A percentile compares a stretch with the other conserved stretches of the same genome.
These are phyloP conservation scores for Botrytis fragariae DNA, from an alignment of 2,329 filamentous ascomycete genomes.

Conservation along the genomic window DNA sequence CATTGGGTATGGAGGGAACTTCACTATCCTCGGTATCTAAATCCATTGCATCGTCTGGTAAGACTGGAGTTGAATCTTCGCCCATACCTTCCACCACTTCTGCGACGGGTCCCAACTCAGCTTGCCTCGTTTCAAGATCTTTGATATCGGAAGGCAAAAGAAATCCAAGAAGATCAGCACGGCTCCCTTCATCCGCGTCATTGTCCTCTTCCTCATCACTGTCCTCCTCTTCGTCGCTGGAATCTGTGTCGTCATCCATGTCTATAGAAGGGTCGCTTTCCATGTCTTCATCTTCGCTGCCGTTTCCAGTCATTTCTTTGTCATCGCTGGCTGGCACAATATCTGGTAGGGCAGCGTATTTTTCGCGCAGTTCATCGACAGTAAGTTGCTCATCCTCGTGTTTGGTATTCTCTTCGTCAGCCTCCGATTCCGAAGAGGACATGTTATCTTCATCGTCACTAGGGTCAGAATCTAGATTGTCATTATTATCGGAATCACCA, in stretches of 20 bases:
- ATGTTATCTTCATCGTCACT: slow-evolving; percentile 54
- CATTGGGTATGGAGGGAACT: slow-evolving; percentile 36
- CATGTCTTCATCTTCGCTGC: slow-evolving; percentile 27
- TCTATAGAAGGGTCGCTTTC: slow-evolving; percentile 34
- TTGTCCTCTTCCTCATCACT: slow-evolving; percentile 49
- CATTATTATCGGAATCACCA: slow-evolving; percentile 38
- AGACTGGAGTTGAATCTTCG: not conserved
- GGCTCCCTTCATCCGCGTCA: slow-evolving; percentile 38
- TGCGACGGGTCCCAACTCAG: slow-evolving; percentile 17
- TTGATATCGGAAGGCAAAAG: slow-evolving; percentile 37
- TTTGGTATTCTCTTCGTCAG: slow-evolving; percentile 46
- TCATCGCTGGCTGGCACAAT: slow-evolving; percentile 36
- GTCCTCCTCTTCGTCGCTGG: slow-evolving; percentile 62
- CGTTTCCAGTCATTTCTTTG: slow-evolving; percentile 33
- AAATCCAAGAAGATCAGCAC: slow-evolving; percentile 41
- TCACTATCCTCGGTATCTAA: slow-evolving; percentile 31
- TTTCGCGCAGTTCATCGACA: slow-evolving; percentile 64
- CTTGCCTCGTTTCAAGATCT: slow-evolving; percentile 37
- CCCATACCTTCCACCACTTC: slow-evolving; percentile 18
- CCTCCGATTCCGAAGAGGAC: slow-evolving; percentile 62
- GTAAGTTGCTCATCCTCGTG: slow-evolving; percentile 64
- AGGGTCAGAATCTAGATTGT: slow-evolving; percentile 38
- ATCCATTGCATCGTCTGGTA: slow-evolving; percentile 6
- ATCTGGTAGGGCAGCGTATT: slow-evolving; percentile 64
- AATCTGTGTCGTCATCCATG: slow-evolving; percentile 39